phyloP scores from a whole-genome alignment of 805 yeast genomes.

The Torulaspora indica region DNA sequence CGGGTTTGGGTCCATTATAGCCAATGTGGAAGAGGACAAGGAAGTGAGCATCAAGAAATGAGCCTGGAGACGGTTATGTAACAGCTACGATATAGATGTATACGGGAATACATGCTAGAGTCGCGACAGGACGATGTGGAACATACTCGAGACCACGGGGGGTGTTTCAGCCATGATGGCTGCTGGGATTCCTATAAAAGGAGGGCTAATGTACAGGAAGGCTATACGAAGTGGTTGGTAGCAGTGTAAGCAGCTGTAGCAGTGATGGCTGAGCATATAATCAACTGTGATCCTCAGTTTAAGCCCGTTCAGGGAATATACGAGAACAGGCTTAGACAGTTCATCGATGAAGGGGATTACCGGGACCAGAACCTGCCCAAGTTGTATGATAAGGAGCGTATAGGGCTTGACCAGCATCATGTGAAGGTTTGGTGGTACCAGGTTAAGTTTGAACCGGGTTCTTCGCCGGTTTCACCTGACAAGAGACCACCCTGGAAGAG shows the following conservation, averaged over 20 bases:
- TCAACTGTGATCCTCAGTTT: slow-evolving; percentile 47
- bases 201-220: neutral
- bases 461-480: slow-evolving; percentile 39
- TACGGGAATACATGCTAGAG: neutral
- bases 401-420: slow-evolving; percentile 39
- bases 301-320: slow-evolving; percentile 62
- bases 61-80: neutral
- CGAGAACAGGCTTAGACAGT: slow-evolving; percentile 54
- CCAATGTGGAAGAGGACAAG: slow-evolving; percentile 61
- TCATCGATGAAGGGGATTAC: slow-evolving; percentile 71
- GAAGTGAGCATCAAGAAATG: slow-evolving; percentile 48
- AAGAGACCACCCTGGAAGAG: slow-evolving; percentile 36
- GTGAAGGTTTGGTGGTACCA: slow-evolving; percentile 62
- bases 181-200: neutral
- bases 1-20: slow-evolving; percentile 45
- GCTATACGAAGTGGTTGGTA: too few relatives aligned
- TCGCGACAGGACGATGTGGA: neutral
- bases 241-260: neutral
- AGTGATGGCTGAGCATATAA: slow-evolving; percentile 19
- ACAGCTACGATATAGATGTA: slow-evolving; percentile 1
- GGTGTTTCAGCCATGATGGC: too few relatives aligned
- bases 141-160: neutral
- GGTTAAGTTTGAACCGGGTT: slow-evolving; percentile 54
- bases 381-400: slow-evolving; percentile 62
- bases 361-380: slow-evolving; percentile 68